Conservation (phyloP, 1,139 yeast genomes). For the Candida pseudoviswanathii region DNA sequence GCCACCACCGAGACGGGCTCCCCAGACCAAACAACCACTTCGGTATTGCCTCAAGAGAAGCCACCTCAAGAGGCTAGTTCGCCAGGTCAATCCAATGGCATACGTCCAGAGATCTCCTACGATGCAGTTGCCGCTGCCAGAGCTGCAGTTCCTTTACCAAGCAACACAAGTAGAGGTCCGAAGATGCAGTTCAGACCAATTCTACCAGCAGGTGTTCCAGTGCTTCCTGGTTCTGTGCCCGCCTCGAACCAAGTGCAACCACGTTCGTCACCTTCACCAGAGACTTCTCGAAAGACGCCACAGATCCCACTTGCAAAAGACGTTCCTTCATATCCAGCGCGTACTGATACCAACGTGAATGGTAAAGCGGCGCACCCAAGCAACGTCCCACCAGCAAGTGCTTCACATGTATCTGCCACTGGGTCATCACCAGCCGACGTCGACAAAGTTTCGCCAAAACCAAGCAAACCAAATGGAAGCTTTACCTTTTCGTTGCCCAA, state of each 20-base stretch:
- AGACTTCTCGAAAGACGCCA: too few species aligned
- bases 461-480: neutral
- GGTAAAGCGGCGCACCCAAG: too few species aligned
- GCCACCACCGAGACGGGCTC: neutral
- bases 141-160: neutral
- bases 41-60: too few species aligned
- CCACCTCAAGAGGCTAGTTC: too few species aligned
- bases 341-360: too few species aligned
- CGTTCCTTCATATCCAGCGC: too few species aligned
- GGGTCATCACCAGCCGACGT: too few species aligned
- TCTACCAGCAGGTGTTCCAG: neutral
- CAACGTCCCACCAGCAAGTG: too few species aligned
- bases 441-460: neutral
- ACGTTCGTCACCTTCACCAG: neutral
- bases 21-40: too few species aligned
- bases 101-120: neutral
- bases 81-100: neutral
- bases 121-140: neutral
- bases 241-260: neutral
- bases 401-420: too few species aligned
- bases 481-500: constrained; percentile 3
- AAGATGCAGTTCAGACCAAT: neutral
- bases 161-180: too few species aligned
- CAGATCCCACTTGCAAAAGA: too few species aligned
- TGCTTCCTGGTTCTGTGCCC: neutral